Percentiles rank a stretch among this genome's conserved stretches.
phyloP scores from a whole-genome alignment of 768 basidiomycete species.

The Calocybe indica region DNA sequence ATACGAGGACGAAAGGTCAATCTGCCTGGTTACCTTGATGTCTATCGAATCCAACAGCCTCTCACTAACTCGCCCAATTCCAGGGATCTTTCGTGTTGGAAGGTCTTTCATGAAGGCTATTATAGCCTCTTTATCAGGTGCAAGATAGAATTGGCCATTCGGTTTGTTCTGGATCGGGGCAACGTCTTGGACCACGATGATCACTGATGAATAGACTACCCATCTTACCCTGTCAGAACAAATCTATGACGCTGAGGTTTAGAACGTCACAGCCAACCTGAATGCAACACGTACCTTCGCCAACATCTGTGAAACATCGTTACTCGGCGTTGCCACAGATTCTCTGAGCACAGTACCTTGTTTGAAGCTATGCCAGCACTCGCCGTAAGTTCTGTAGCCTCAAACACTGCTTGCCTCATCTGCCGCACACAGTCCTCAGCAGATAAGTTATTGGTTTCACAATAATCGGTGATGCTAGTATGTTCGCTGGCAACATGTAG shows the following conservation, averaged over 20 bases:
- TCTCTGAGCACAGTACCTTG: conserved; percentile 45
- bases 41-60: conserved; percentile 81
- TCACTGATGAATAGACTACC: conserved; percentile 1
- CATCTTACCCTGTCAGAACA: conserved; percentile 78
- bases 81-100: conserved; percentile 82
- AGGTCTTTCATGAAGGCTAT: conserved; percentile 74
- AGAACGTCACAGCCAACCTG: neutral
- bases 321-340: conserved; percentile 5
- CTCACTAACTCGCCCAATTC: conserved; percentile 89
- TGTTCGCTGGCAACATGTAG: conserved; percentile 4
- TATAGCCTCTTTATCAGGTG: conserved; percentile 59
- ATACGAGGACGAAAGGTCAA: neutral
- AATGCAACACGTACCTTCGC: conserved; percentile 62
- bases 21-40: conserved; percentile 53
- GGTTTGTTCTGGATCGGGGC: conserved; percentile 71
- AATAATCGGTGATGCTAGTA: conserved; percentile 77
- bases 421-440: conserved; percentile 72
- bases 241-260: conserved; percentile 42
- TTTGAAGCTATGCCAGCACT: conserved; percentile 96
- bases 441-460: conserved; percentile 55
- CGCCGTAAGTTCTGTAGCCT: conserved; percentile 81
- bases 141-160: conserved; percentile 81
- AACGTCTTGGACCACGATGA: neutral
- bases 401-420: conserved; percentile 68
- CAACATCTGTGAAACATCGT: conserved; percentile 56